Percentiles rank a stretch among this genome's conserved stretches.
These are phyloP conservation scores for Scheffersomyces parashehatae DNA, from an alignment of 1,139 yeast genomes.

Conservation along the genomic window DNA sequence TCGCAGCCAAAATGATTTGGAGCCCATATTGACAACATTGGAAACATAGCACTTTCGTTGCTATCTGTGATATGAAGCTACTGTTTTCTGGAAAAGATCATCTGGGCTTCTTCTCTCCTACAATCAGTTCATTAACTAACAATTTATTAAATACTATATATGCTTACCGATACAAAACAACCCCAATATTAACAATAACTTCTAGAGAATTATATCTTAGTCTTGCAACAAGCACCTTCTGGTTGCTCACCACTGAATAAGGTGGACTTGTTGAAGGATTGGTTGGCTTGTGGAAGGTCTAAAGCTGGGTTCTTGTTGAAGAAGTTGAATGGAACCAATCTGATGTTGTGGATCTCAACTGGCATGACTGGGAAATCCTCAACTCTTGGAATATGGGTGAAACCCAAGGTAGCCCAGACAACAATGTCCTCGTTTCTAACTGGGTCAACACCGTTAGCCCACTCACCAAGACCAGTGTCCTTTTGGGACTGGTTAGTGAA, in stretches of 20 bases:
- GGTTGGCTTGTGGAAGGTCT: slow-evolving; percentile 75
- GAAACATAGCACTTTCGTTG: too few relatives aligned
- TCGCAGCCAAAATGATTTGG: too few relatives aligned
- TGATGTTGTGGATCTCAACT: slow-evolving; percentile 70
- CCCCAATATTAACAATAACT: too few relatives aligned
- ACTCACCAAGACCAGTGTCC: slow-evolving; percentile 64
- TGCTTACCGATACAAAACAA: not conserved
- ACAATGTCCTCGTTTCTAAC: slow-evolving; percentile 83
- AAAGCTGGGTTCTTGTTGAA: slow-evolving; percentile 81
- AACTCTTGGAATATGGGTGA: slow-evolving; percentile 84
- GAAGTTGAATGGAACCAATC: slow-evolving; percentile 74
- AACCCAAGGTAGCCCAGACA: slow-evolving; percentile 84
- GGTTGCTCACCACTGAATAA: slow-evolving; percentile 26
- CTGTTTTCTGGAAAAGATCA: too few relatives aligned
- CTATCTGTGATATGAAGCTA: too few relatives aligned
- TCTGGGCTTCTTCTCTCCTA: too few relatives aligned
- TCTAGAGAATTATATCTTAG: slow-evolving; percentile 22
- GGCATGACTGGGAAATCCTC: slow-evolving; percentile 97
- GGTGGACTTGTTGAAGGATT: slow-evolving; percentile 71
- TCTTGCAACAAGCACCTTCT: slow-evolving; percentile 47
- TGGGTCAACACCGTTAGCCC: slow-evolving; percentile 67
- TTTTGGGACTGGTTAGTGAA: slow-evolving; percentile 72
- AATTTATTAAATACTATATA: not conserved
- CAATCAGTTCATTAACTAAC: not conserved
- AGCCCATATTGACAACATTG: too few relatives aligned